These are phyloP conservation scores for Lippia alba DNA, from an alignment of 305 asterid genomes.

Conservation along the genomic window DNA sequence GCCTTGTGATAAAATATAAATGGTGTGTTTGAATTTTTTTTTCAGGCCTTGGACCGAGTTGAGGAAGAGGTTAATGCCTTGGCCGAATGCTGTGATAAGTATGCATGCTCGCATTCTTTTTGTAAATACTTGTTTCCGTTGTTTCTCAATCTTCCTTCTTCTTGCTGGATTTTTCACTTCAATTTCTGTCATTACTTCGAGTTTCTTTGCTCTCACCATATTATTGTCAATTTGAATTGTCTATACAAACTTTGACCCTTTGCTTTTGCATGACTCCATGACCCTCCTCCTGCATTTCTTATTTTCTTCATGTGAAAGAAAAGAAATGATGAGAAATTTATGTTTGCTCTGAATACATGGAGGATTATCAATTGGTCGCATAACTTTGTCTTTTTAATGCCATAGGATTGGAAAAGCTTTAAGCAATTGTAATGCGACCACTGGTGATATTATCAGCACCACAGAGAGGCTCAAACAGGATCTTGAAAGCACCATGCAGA, in stretches of 20 bases:
- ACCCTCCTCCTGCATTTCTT: slow-evolving; percentile 14
- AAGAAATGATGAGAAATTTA: background rate
- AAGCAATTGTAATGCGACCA: slow-evolving; percentile 85
- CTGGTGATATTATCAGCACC: slow-evolving; percentile 93
- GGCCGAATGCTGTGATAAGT: slow-evolving; percentile 95
- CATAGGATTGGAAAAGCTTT: slow-evolving; percentile 89
- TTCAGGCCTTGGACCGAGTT: slow-evolving; percentile 87
- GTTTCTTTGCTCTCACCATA: background rate
- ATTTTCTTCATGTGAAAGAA: background rate
- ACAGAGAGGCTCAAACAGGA: slow-evolving; percentile 98
- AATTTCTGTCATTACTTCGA: background rate
- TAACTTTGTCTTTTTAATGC: slow-evolving; percentile 21
- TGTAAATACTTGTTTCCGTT: slow-evolving; percentile 11
- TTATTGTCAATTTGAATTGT: slow-evolving; percentile 1
- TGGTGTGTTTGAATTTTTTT: slow-evolving; percentile 26
- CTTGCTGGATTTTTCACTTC: background rate
- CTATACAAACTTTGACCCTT: background rate
- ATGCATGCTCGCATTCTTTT: slow-evolving; percentile 37
- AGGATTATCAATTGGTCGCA: background rate
- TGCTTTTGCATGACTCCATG: slow-evolving; percentile 22
- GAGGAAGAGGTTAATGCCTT: slow-evolving; percentile 92
- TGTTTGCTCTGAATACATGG: slow-evolving; percentile 14
- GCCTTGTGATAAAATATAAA: slow-evolving; percentile 18
- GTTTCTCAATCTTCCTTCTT: slow-evolving; percentile 1
- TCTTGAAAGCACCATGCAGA: slow-evolving; percentile 86